Conservation (phyloP, 2,329 filamentous ascomycete species). For the Aspergillus fumigatiaffinis region DNA sequence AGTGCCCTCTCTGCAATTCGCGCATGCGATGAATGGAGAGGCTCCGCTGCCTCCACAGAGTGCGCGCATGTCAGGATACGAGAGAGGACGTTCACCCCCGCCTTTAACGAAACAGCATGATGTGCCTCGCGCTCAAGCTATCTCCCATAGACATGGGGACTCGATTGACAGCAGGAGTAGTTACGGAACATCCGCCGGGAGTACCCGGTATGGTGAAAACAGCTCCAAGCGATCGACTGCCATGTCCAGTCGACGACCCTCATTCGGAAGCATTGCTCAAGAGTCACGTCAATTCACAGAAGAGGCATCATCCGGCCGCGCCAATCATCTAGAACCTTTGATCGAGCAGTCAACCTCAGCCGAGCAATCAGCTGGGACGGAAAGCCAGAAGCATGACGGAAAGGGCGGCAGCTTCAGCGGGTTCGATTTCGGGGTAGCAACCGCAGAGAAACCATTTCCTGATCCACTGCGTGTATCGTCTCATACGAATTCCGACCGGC, state of each 20-base stretch:
- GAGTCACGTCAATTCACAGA: slow-evolving; percentile 27
- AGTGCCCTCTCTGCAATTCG: slow-evolving; percentile 14
- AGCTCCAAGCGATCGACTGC: slow-evolving; percentile 29
- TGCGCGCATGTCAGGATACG: slow-evolving; percentile 7
- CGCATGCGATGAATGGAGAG: slow-evolving; percentile 2
- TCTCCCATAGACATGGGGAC: slow-evolving; percentile 18
- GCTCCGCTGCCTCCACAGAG: slow-evolving; percentile 4
- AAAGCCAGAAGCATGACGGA: slow-evolving; percentile 10
- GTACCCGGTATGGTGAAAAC: slow-evolving; percentile 32
- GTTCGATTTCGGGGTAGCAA: slow-evolving; percentile 28
- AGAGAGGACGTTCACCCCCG: slow-evolving; percentile 12
- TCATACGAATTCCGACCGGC: slow-evolving; percentile 15
- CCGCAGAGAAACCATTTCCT: slow-evolving; percentile 3
- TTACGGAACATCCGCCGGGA: slow-evolving; percentile 39
- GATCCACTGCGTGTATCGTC: slow-evolving; percentile 15
- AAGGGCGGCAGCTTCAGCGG: slow-evolving; percentile 23
- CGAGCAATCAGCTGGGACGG: slow-evolving; percentile 7
- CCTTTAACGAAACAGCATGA: slow-evolving; percentile 9
- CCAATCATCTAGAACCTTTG: slow-evolving; percentile 18
- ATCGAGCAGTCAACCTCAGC: slow-evolving; percentile 17
- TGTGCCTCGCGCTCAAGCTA: neutral
- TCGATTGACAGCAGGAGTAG: slow-evolving; percentile 37
- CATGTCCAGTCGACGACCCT: slow-evolving; percentile 28
- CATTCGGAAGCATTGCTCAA: slow-evolving; percentile 28
- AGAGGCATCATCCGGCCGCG: slow-evolving; percentile 32